A percentile compares a stretch with the other conserved stretches of the same genome.
Evolutionary conservation across 108 stramenopile species (phyloP).

Genomic region (Skeletonema tropicum): DNA sequence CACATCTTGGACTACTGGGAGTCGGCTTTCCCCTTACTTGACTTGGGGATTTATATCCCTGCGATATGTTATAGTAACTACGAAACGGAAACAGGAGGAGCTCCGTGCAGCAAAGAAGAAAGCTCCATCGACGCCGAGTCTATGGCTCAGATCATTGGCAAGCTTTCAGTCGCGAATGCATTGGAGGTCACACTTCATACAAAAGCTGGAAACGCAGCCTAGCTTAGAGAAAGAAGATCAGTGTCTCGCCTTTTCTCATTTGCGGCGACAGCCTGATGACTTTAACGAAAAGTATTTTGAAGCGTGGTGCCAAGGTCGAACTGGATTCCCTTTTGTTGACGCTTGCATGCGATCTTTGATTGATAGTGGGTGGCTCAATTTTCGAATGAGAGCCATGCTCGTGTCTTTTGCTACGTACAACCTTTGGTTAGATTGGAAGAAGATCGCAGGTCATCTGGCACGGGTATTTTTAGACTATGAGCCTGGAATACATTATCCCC

Average conservation of each 20-base stretch:
- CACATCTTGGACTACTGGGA: slow-evolving; percentile 69
- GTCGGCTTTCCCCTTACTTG: slow-evolving; percentile 66
- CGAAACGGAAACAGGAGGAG: slow-evolving; percentile 51
- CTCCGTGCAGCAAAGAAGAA: slow-evolving; percentile 39
- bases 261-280: slow-evolving; percentile 64
- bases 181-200: slow-evolving; percentile 77
- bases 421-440: slow-evolving; percentile 79
- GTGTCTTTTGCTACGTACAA: slow-evolving; percentile 79
- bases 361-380: slow-evolving; percentile 72
- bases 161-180: slow-evolving; percentile 72
- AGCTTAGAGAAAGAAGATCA: slow-evolving; percentile 56
- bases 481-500: slow-evolving; percentile 77
- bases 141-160: slow-evolving; percentile 65
- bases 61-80: slow-evolving; percentile 47
- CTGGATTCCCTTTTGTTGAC: slow-evolving; percentile 76
- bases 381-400: slow-evolving; percentile 80
- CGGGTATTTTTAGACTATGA: slow-evolving; percentile 72
- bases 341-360: slow-evolving; percentile 77
- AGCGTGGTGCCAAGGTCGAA: slow-evolving; percentile 62
- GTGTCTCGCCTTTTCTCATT: slow-evolving; percentile 58
- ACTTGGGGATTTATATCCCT: slow-evolving; percentile 69
- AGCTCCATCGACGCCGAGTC: slow-evolving; percentile 11
- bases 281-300: slow-evolving; percentile 60
- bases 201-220: slow-evolving; percentile 74
- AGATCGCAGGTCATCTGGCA: slow-evolving; percentile 63